These are phyloP conservation scores for Senecio squalidus DNA, from an alignment of 140 eudicot species.

Conservation along the genomic window DNA sequence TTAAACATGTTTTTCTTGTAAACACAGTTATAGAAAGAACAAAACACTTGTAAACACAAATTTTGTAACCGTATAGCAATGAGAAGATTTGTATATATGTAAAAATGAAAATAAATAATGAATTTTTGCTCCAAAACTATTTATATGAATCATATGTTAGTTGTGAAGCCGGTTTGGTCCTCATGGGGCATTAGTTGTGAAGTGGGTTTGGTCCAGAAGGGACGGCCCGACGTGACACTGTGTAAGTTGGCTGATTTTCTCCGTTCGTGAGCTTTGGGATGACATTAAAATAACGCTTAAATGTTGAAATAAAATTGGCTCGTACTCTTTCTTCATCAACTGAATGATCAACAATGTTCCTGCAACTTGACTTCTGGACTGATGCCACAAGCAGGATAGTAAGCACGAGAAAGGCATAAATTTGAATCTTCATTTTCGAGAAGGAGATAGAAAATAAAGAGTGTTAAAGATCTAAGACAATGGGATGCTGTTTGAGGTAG, in stretches of 20 bases:
- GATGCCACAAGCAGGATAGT: slow-evolving; percentile 19
- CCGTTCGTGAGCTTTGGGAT: slow-evolving; percentile 14
- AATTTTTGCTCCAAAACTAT: too few relatives aligned
- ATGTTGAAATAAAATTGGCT: slow-evolving; percentile 38
- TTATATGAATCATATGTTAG: too few relatives aligned
- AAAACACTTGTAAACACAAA: too few relatives aligned
- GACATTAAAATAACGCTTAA: slow-evolving; percentile 31
- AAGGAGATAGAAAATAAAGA: not conserved
- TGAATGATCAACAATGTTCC: slow-evolving; percentile 20
- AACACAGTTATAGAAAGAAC: too few relatives aligned
- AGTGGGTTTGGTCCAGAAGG: slow-evolving; percentile 80
- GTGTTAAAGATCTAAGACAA: slow-evolving; percentile 8
- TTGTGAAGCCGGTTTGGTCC: too few relatives aligned
- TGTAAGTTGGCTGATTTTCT: slow-evolving; percentile 17
- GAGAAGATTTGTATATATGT: too few relatives aligned
- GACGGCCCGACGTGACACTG: slow-evolving; percentile 46
- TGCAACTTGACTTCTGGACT: slow-evolving; percentile 33
- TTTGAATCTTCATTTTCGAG: slow-evolving; percentile 24
- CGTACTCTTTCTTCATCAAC: slow-evolving; percentile 25
- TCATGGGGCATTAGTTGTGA: slow-evolving; percentile 70
- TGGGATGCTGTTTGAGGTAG: slow-evolving; percentile 24
- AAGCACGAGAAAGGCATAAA: slow-evolving; percentile 16
- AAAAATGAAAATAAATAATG: too few relatives aligned
- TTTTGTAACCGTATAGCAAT: too few relatives aligned
- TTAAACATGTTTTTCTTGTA: too few relatives aligned